These are phyloP conservation scores for Salvia miltiorrhiza DNA, from an alignment of 257 asterid species.

Conservation along the genomic window DNA sequence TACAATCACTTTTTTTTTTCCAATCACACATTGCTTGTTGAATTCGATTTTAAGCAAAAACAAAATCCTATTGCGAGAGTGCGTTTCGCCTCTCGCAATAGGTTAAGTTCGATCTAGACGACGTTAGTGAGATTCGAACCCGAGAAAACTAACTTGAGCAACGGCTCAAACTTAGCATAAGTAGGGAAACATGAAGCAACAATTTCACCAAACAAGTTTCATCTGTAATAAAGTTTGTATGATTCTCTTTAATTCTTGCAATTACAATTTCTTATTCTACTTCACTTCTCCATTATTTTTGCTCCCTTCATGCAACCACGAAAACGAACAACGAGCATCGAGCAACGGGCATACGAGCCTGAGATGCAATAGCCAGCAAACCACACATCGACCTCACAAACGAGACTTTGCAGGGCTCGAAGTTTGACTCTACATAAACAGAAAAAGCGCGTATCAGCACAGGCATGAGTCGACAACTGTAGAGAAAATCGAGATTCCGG, in stretches of 20 bases:
- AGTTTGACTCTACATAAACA: constrained; percentile 47
- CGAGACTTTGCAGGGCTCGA: constrained; percentile 52
- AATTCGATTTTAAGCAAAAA: too few species aligned
- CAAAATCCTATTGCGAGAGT: too few species aligned
- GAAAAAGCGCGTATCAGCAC: not conserved
- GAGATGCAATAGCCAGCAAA: not conserved
- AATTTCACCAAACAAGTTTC: not conserved
- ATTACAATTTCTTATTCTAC: constrained; percentile 21
- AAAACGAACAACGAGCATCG: not conserved
- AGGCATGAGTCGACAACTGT: not conserved
- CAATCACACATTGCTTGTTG: not conserved
- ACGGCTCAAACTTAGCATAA: not conserved
- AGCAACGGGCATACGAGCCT: not conserved
- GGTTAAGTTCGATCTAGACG: not conserved
- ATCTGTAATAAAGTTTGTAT: not conserved
- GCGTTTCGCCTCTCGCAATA: too few species aligned
- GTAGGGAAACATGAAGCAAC: not conserved
- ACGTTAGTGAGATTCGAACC: not conserved
- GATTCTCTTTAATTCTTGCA: constrained; percentile 5
- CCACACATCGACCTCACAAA: constrained; percentile 34
- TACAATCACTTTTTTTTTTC: too few species aligned
- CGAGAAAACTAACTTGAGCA: not conserved
- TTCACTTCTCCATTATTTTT: constrained; percentile 23
- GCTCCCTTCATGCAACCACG: not conserved
- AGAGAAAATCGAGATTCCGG: not conserved